Percentiles rank a stretch among this genome's conserved stretches.
Evolutionary conservation across 139 green algal genomes (phyloP).

Genomic region (Tetraselmis chui): DNA sequence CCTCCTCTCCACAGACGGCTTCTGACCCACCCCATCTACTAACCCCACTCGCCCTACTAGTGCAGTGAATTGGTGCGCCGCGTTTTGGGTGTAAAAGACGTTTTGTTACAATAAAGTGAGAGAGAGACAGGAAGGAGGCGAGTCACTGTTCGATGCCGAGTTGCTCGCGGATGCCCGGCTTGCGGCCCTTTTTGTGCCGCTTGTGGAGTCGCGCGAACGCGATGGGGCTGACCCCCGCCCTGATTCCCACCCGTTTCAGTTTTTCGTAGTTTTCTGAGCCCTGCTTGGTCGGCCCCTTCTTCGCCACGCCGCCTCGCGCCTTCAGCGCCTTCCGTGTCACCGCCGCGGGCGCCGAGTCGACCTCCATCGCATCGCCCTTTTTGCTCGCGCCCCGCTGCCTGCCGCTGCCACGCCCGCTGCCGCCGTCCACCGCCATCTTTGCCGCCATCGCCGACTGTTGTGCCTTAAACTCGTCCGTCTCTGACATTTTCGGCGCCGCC

Average conservation of each 20-base stretch:
- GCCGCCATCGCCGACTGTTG: neutral
- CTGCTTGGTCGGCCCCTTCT: neutral
- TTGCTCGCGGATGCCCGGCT: neutral
- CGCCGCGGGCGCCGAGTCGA: neutral
- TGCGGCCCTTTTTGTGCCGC: neutral
- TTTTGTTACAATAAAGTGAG: too few relatives aligned
- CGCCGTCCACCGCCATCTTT: neutral
- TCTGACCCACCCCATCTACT: too few relatives aligned
- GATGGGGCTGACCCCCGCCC: neutral
- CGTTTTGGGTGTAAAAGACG: too few relatives aligned
- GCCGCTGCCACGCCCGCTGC: too few relatives aligned
- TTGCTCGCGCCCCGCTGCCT: neutral
- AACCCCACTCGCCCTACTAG: too few relatives aligned
- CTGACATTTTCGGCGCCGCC: neutral
- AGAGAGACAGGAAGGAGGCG: too few relatives aligned
- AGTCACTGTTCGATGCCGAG: neutral
- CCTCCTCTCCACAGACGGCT: slow-evolving; percentile 65
- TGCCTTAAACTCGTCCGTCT: neutral
- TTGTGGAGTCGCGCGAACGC: neutral
- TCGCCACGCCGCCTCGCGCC: neutral
- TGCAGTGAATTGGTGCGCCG: too few relatives aligned
- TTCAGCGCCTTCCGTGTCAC: neutral
- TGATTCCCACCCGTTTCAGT: neutral
- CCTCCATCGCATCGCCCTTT: neutral
- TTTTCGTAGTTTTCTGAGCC: neutral